phyloP scores from a whole-genome alignment of 2,329 filamentous ascomycete genomes.

The Dothistroma pini region DNA sequence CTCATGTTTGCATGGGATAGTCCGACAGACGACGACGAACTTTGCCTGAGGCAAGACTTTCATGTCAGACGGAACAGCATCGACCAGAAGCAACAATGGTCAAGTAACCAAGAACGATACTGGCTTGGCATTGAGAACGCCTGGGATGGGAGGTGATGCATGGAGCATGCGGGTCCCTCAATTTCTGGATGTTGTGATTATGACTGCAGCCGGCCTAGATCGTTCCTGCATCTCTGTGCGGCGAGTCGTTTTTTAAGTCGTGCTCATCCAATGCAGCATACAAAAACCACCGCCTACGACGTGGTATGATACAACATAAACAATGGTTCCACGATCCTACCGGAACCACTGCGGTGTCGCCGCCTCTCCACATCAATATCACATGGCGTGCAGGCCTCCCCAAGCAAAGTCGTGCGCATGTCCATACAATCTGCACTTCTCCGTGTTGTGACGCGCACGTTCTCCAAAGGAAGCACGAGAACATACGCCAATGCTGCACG shows the following conservation, averaged over 20 bases:
- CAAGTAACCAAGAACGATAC: constrained; percentile 29
- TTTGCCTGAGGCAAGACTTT: constrained; percentile 21
- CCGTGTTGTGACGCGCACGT: not conserved
- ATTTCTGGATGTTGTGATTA: not conserved
- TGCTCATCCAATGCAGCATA: not conserved
- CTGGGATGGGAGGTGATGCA: constrained; percentile 22
- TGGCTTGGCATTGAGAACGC: constrained; percentile 30
- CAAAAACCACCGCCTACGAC: not conserved
- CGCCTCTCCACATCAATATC: not conserved
- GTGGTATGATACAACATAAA: not conserved
- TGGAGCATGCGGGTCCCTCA: not conserved
- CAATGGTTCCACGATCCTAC: not conserved
- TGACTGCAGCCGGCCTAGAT: not conserved
- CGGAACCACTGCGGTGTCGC: not conserved
- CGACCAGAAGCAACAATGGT: constrained; percentile 25
- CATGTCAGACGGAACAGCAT: constrained; percentile 13
- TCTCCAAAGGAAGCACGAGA: not conserved
- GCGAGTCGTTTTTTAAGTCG: not conserved
- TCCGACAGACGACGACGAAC: constrained; percentile 11
- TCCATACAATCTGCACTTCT: not conserved
- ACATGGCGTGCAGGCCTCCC: not conserved
- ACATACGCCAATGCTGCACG: not conserved
- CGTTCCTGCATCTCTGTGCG: not conserved
- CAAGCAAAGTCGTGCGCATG: not conserved
- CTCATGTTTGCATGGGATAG: constrained; percentile 30